Base-by-base conservation (phyloP, 768 basidiomycete genomes). In the Trametes coccinea region DNA sequence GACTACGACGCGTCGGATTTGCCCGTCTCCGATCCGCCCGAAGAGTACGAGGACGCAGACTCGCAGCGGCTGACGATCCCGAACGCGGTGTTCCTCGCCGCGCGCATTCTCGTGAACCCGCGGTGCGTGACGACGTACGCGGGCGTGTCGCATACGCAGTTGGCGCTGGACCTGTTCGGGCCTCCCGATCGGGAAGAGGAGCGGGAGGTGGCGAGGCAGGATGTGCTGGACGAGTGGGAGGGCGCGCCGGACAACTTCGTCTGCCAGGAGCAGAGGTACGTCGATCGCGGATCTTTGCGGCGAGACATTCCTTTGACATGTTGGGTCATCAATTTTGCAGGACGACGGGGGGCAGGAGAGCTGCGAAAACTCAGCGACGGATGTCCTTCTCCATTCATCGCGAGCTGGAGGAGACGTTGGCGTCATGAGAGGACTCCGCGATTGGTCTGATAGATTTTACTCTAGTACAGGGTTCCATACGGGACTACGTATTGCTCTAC, bases 61-160 rank as follows among this genome's bases (percentile, higher is more conserved):
- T 45, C 63, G 16, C 61, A 56, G 14, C 76, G 76, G 55, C 68
- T 92, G 22, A 80, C 83, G 13, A 90, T 94, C 50, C 95, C 95
- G 8, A 98, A 97, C 73, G 88, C 88, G 16, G 88, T 87, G 8
- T 97, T 95, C 75, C 78, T 84, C 7, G 89, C 95, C 4, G 96
- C 95, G 4, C 81, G 95, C 56, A 97, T 99, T 67, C 74, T 99
- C 65, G 89, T 99, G 58, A 98, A 98, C 70, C 96, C 96, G 4
- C 85, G 95, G 14, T 98, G 95, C 73, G 92, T 96, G 54, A 98
- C 96, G 39, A 98, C 96, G 22, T 99, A 99, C 72, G 96, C 96
- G 0, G 97, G 96, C 3, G 96, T 98, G 4, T 92, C 89, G 64
- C 96, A 99, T 74, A 93, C 95, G 22, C 92, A 94, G 74, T 83